Evolutionary conservation across 2,329 filamentous ascomycete species (phyloP).

Genomic region (Diaporthe vaccinii): DNA sequence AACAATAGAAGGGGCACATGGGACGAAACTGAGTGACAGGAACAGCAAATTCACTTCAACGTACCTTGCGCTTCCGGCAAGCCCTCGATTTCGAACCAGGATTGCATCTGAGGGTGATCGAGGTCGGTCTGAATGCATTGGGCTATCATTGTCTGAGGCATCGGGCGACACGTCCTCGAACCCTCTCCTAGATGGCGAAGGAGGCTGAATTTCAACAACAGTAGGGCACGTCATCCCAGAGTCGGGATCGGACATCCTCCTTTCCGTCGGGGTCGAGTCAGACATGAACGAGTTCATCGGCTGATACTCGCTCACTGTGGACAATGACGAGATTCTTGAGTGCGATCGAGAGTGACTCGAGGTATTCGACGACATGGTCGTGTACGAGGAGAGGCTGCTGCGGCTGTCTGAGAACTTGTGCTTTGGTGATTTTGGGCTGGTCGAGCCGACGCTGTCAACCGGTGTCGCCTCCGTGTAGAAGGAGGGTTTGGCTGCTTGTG

Average conservation of each 20-base stretch:
- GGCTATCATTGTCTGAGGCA: constrained; percentile 37
- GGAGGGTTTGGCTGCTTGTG: constrained; percentile 41
- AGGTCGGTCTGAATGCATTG: constrained; percentile 35
- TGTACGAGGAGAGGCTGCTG: constrained; percentile 65
- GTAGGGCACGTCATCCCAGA: constrained; percentile 40
- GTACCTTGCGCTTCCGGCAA: constrained; percentile 39
- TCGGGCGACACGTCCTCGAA: constrained; percentile 36
- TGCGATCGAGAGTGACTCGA: constrained; percentile 60
- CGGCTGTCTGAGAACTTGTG: constrained; percentile 66
- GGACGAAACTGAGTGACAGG: neutral
- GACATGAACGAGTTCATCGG: constrained; percentile 51
- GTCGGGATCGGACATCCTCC: constrained; percentile 48
- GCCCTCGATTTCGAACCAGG: constrained; percentile 31
- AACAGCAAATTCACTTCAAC: constrained; percentile 14
- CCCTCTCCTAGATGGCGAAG: constrained; percentile 44
- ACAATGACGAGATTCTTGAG: constrained; percentile 67
- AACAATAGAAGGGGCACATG: constrained; percentile 14
- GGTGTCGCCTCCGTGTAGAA: constrained; percentile 45
- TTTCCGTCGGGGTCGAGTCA: constrained; percentile 56
- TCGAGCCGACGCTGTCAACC: constrained; percentile 40
- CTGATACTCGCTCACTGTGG: constrained; percentile 61
- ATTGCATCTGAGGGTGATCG: constrained; percentile 39
- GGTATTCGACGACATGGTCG: constrained; percentile 56
- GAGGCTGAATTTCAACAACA: constrained; percentile 42
- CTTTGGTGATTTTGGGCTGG: constrained; percentile 52